Evolutionary conservation across 306 rosid species (phyloP).

Genomic region (Cucumis hystrix): DNA sequence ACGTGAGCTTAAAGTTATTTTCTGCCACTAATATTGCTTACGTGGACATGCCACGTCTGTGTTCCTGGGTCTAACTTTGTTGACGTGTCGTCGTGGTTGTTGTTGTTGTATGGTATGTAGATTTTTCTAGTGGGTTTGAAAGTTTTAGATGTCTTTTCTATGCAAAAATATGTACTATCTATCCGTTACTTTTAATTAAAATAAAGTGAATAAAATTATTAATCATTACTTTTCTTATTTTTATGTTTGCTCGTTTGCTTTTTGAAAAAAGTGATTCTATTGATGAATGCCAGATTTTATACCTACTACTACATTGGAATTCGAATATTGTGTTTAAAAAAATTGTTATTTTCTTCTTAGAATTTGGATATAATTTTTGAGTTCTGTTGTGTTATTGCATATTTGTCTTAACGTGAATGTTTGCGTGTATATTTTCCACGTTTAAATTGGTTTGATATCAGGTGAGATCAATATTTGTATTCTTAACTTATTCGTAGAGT

Average conservation of each 20-base stretch:
- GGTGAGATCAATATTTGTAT: no score
- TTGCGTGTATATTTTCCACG: no score
- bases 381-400: no score
- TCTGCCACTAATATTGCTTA: constrained; percentile 38
- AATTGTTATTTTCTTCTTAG: no score
- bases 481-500: no score
- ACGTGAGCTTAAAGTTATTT: constrained; percentile 80
- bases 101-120: not conserved
- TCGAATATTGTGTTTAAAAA: no score
- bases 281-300: not conserved
- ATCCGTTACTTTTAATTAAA: not conserved
- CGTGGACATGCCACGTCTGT: not conserved
- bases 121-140: not conserved
- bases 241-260: not conserved
- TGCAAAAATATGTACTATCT: no score
- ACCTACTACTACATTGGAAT: not conserved
- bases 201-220: not conserved
- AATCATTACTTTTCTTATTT: no score
- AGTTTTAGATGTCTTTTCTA: not conserved
- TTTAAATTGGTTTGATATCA: no score
- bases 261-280: not conserved
- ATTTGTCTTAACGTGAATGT: no score
- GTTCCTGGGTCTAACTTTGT: not conserved
- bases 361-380: no score
- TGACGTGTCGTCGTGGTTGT: not conserved